Conservation (phyloP, 495 filamentous ascomycete genomes). For the Xylaria telfairii region DNA sequence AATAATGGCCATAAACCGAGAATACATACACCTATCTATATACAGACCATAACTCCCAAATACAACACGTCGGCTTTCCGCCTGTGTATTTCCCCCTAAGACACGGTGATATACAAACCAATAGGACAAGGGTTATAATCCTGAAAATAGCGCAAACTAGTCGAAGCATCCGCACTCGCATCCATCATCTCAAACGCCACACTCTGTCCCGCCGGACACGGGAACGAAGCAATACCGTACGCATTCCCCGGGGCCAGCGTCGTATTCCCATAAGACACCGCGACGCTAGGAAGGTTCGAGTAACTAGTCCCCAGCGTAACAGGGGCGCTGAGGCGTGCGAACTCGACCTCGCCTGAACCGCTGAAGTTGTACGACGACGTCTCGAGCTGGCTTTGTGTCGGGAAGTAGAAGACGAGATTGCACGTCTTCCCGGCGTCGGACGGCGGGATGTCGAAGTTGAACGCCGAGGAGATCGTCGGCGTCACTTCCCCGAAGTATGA, state of each 20-base stretch:
- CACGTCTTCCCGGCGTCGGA: constrained; percentile 64
- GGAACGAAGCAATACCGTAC: constrained; percentile 61
- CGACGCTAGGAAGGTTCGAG: constrained; percentile 54
- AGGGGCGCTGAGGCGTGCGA: constrained; percentile 52
- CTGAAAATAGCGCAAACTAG: constrained; percentile 68
- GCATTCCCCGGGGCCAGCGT: constrained; percentile 62
- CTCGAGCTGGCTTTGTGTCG: constrained; percentile 53
- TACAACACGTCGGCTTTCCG: background rate
- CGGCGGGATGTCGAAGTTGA: constrained; percentile 72
- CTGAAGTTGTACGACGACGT: constrained; percentile 65
- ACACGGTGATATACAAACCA: constrained; percentile 65
- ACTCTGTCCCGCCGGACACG: constrained; percentile 60
- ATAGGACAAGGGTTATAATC: constrained; percentile 67
- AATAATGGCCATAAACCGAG: too few relatives aligned
- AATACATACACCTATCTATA: too few relatives aligned
- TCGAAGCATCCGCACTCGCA: constrained; percentile 45
- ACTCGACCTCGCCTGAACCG: constrained; percentile 63
- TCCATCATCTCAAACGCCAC: constrained; percentile 60
- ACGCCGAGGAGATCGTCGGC: constrained; percentile 62
- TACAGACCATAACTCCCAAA: background rate
- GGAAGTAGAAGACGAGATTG: constrained; percentile 70
- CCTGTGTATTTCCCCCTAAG: background rate
- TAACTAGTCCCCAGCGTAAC: constrained; percentile 55
- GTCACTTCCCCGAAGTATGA: constrained; percentile 61
- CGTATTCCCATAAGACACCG: constrained; percentile 52